A percentile compares a stretch with the other conserved stretches of the same genome.
Conservation (phyloP, 129 eudicot species). For the Arctium lappa region DNA sequence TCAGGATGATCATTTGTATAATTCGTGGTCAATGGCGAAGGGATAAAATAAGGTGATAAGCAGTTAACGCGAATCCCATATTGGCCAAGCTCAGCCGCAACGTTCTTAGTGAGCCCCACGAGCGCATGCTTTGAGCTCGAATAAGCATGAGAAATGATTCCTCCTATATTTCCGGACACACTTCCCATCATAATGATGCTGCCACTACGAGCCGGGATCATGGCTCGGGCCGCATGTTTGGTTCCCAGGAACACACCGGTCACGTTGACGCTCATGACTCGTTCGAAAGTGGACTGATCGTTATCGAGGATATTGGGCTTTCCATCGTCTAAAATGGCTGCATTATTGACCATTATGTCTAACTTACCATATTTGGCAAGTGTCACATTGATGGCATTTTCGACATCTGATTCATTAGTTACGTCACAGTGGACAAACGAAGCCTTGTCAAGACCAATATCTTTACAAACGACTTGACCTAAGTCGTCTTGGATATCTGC, state of each 20-base stretch:
- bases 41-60: slow-evolving; percentile 33
- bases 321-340: slow-evolving; percentile 15
- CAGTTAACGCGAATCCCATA: slow-evolving; percentile 47
- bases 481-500: slow-evolving; percentile 1
- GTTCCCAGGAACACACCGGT: slow-evolving; percentile 37
- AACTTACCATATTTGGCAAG: slow-evolving; percentile 19
- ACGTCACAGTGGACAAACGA: neutral
- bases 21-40: slow-evolving; percentile 13
- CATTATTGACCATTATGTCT: slow-evolving; percentile 19
- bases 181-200: slow-evolving; percentile 38
- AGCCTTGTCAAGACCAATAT: neutral
- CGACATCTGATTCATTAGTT: slow-evolving; percentile 19
- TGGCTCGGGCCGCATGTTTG: slow-evolving; percentile 50
- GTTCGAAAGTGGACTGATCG: slow-evolving; percentile 23
- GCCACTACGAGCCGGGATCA: slow-evolving; percentile 38
- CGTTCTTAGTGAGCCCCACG: slow-evolving; percentile 43
- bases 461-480: neutral
- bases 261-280: slow-evolving; percentile 28
- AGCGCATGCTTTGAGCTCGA: slow-evolving; percentile 48
- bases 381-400: neutral
- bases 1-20: slow-evolving; percentile 14
- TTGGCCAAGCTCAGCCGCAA: slow-evolving; percentile 41
- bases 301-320: slow-evolving; percentile 10
- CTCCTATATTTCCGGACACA: slow-evolving; percentile 12
- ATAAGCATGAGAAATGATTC: slow-evolving; percentile 36